A percentile compares a stretch with the other conserved stretches of the same genome.
Evolutionary conservation across 331 rosid species (phyloP).

Genomic region (Pyrus hybrid): DNA sequence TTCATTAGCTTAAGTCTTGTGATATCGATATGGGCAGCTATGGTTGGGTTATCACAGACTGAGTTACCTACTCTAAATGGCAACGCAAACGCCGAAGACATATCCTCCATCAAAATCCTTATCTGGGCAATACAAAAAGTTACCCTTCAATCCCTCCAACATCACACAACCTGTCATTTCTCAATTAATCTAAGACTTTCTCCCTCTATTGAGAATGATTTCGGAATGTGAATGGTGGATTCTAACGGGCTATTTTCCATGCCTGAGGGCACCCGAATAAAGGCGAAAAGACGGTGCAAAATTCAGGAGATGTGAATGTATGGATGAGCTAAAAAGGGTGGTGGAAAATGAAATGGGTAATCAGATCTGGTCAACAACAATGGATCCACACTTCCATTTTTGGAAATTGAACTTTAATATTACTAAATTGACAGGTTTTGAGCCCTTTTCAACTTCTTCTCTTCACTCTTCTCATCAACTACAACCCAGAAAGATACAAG

Average conservation of each 20-base stretch:
- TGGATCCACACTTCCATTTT: slow-evolving; percentile 46
- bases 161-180: slow-evolving; percentile 53
- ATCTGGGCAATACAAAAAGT: slow-evolving; percentile 43
- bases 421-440: slow-evolving; percentile 15
- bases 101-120: slow-evolving; percentile 80
- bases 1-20: slow-evolving; percentile 73
- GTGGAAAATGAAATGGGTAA: slow-evolving; percentile 40
- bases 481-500: slow-evolving; percentile 28
- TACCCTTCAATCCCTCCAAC: slow-evolving; percentile 18
- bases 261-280: slow-evolving; percentile 25
- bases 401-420: slow-evolving; percentile 23
- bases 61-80: slow-evolving; percentile 75
- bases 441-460: slow-evolving; percentile 33
- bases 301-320: slow-evolving; percentile 33
- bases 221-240: slow-evolving; percentile 33
- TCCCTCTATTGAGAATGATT: slow-evolving; percentile 38
- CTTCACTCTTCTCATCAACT: slow-evolving; percentile 47
- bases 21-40: slow-evolving; percentile 58
- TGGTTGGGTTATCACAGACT: slow-evolving; percentile 64
- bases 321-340: slow-evolving; percentile 38
- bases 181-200: slow-evolving; percentile 36
- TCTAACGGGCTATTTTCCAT: slow-evolving; percentile 49
- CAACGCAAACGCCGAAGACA: slow-evolving; percentile 54
- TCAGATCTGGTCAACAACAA: slow-evolving; percentile 85
- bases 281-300: slow-evolving; percentile 19